These are phyloP conservation scores for Rhodocollybia butyracea DNA, from an alignment of 768 basidiomycete species.

Conservation along the genomic window DNA sequence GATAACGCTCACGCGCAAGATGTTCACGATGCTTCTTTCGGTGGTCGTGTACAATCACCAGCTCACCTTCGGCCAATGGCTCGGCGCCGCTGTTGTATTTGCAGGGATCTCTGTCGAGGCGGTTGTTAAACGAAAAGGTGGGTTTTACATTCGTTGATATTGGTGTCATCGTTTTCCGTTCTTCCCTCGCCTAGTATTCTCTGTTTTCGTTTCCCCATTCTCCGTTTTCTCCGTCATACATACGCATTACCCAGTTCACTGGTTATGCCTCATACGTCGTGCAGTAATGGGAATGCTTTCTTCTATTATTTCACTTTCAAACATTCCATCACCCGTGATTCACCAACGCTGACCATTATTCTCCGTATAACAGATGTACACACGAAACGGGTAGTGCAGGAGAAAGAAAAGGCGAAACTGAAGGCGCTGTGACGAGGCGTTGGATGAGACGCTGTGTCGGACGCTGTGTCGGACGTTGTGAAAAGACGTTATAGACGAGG, in stretches of 20 bases:
- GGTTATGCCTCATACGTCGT: too few species aligned
- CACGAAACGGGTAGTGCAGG: constrained; percentile 73
- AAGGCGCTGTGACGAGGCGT: constrained; percentile 59
- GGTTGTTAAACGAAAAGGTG: constrained; percentile 84
- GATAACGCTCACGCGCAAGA: constrained; percentile 92
- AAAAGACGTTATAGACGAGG: too few species aligned
- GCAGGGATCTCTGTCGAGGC: constrained; percentile 95
- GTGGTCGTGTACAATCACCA: constrained; percentile 90
- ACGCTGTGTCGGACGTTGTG: too few species aligned
- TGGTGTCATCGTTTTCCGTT: too few species aligned
- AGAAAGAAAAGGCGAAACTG: constrained; percentile 81
- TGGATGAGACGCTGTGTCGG: constrained; percentile 5
- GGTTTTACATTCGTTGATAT: constrained; percentile 1
- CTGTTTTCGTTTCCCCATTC: too few species aligned
- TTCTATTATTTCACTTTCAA: too few species aligned
- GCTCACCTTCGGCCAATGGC: constrained; percentile 85
- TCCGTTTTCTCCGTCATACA: too few species aligned
- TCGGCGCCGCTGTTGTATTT: constrained; percentile 89
- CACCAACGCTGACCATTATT: not conserved
- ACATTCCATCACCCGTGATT: too few species aligned
- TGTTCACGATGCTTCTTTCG: constrained; percentile 97
- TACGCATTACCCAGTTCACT: too few species aligned
- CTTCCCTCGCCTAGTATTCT: too few species aligned
- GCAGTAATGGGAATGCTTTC: too few species aligned
- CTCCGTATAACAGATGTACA: constrained; percentile 59